Base-by-base conservation (phyloP, 768 basidiomycete species). In the Psilocybe cubensis region DNA sequence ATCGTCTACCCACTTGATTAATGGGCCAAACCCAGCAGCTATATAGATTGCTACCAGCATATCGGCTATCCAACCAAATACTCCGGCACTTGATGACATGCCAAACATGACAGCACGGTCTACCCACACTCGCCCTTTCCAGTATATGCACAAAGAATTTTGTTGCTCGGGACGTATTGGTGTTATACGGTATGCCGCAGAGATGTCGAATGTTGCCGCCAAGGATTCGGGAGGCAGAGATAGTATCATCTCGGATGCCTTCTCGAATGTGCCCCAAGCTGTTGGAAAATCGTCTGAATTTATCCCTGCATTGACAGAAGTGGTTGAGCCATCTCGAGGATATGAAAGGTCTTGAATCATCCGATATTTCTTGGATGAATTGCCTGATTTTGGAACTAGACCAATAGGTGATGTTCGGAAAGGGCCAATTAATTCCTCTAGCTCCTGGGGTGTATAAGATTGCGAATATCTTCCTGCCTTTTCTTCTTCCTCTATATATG, bases 391-490 rank as follows among this genome's bases (percentile, higher is more conserved):
- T 0, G 73, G 74, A 0, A 80, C 72, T 0, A 79, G 65, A 0
- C 73, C 73, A 0, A 82, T 61, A 0, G 79, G 81, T 0, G 76
- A 74, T 0, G 77, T 73, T 0, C 54, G 56, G 44, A 82, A 82
- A 0, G 70, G 71, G 3, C 80, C 78, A 31, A 81, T 79, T 1
- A 73, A 10, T 0, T 47, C 17, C 44, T 76, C 68, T 1, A 74
- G 58, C 1, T 58, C 48, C 7, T 18, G 38, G 3, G 70, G 73
- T 0, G 49, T 25, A 58, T 31, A 59, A 28, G 25, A 8, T 17
- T 27, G 12, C 14, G 21, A 48, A 24, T 48, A 48, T 2, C 27
- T 2, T 4, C 46, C 46, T 3, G 67, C 67, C 0, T 58, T 61
- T 0, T 72, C 62, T 53, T 79, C 72, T 23, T 48, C 33, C 0